phyloP scores from a whole-genome alignment of 192 early-diverging fungal genomes.

The Diversispora epigaea region DNA sequence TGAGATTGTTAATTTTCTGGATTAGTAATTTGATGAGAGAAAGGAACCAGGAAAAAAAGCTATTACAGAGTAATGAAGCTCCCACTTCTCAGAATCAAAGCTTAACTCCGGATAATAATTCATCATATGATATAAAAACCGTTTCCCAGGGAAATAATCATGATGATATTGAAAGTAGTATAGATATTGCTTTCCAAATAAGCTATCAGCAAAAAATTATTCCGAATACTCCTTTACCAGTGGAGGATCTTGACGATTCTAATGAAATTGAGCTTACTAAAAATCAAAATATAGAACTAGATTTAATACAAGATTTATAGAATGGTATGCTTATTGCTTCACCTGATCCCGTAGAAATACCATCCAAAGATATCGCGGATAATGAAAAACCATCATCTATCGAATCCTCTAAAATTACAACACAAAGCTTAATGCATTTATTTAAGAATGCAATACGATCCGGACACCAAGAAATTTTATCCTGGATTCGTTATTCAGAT shows the following conservation, averaged over 20 bases:
- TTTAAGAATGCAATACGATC: constrained; percentile 14
- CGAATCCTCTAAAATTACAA: too few species aligned
- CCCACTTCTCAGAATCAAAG: background rate
- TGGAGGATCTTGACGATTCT: constrained; percentile 13
- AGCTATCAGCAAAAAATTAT: too few species aligned
- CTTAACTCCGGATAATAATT: background rate
- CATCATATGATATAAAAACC: background rate
- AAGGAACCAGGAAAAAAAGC: background rate
- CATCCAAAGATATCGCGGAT: too few species aligned
- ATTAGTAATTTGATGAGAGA: background rate
- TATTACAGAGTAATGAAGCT: too few species aligned
- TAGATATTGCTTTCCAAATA: background rate
- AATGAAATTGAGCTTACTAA: constrained; percentile 30
- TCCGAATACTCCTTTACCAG: background rate
- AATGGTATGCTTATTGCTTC: constrained; percentile 4
- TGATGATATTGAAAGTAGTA: background rate
- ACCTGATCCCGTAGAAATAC: constrained; percentile 1
- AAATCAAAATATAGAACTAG: constrained; percentile 22
- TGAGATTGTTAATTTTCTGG: too few species aligned
- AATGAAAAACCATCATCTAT: too few species aligned
- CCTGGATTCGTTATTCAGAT: too few species aligned
- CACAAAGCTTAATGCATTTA: constrained; percentile 15
- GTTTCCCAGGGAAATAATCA: constrained; percentile 7
- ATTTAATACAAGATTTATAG: constrained; percentile 19
- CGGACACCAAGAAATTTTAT: constrained; percentile 19